These are phyloP conservation scores for Coprinellus aureogranulatus DNA, from an alignment of 768 basidiomycete species.

Conservation along the genomic window DNA sequence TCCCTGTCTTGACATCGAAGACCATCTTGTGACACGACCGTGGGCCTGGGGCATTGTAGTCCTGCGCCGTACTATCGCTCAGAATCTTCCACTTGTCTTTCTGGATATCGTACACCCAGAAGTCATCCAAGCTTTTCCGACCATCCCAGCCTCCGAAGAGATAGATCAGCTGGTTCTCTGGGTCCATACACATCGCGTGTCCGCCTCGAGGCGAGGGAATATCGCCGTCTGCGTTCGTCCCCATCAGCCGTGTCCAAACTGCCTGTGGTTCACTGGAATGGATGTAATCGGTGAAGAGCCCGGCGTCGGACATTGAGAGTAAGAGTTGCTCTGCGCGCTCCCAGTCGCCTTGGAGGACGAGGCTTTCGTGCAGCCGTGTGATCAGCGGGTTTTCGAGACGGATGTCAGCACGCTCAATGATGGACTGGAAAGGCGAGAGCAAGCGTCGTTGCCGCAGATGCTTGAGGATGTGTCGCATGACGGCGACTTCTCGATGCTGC, in stretches of 20 bases:
- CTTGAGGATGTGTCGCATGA: constrained; percentile 68
- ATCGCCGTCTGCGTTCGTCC: constrained; percentile 64
- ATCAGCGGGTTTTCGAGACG: constrained; percentile 70
- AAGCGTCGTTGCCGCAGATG: constrained; percentile 76
- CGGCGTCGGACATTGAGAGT: constrained; percentile 44
- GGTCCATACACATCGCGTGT: constrained; percentile 80
- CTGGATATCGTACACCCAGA: constrained; percentile 69
- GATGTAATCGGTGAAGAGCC: constrained; percentile 63
- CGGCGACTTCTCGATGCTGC: constrained; percentile 65
- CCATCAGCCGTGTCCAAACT: constrained; percentile 58
- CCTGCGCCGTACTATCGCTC: constrained; percentile 50
- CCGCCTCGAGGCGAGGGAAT: constrained; percentile 69
- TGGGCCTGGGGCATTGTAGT: constrained; percentile 65
- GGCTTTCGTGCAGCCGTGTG: constrained; percentile 56
- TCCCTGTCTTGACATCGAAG: constrained; percentile 67
- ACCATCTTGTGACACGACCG: constrained; percentile 82
- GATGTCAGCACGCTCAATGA: constrained; percentile 53
- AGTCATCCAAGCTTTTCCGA: constrained; percentile 67
- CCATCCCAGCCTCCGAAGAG: constrained; percentile 83
- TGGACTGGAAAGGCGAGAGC: constrained; percentile 59
- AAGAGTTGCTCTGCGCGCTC: constrained; percentile 54
- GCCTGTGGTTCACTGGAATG: constrained; percentile 57
- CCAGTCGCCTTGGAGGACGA: constrained; percentile 72
- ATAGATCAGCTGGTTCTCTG: constrained; percentile 60
- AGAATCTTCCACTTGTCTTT: constrained; percentile 62